A percentile compares a stretch with the other conserved stretches of the same genome.
These are phyloP conservation scores for Fusarium sp. DNA, from an alignment of 2,329 filamentous ascomycete genomes.

Conservation along the genomic window DNA sequence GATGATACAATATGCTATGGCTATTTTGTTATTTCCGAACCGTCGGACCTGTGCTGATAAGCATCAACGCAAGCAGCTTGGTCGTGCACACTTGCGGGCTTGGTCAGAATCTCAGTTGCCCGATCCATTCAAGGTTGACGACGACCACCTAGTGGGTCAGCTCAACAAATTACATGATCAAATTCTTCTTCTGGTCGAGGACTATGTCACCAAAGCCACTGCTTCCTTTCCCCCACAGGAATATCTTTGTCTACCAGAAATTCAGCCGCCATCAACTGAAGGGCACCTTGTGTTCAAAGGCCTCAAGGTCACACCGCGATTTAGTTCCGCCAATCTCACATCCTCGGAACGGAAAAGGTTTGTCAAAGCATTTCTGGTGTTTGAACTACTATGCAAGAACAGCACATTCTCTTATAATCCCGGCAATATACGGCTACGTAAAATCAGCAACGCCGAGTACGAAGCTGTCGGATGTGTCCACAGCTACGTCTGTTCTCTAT, in stretches of 20 bases:
- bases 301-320: background rate
- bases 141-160: background rate
- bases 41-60: no score
- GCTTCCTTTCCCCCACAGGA: slow-evolving; percentile 7
- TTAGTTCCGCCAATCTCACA: background rate
- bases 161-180: background rate
- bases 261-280: background rate
- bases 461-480: slow-evolving; percentile 13
- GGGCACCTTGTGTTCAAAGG: slow-evolving; percentile 9
- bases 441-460: fast-evolving
- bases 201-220: slow-evolving; percentile 29
- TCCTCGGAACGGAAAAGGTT: slow-evolving; percentile 1
- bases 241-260: slow-evolving; percentile 13
- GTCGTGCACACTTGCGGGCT: background rate
- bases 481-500: no score
- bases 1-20: no score
- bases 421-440: background rate
- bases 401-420: background rate
- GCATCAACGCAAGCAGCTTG: slow-evolving; percentile 1
- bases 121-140: background rate
- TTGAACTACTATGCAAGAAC: slow-evolving; percentile 4
- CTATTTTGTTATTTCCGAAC: no score
- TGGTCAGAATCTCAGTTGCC: slow-evolving; percentile 12
- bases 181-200: slow-evolving; percentile 17
- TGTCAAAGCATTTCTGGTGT: slow-evolving; percentile 7